These are phyloP conservation scores for Debaryomyces hansenii DNA, from an alignment of 805 yeast genomes.

Conservation along the genomic window DNA sequence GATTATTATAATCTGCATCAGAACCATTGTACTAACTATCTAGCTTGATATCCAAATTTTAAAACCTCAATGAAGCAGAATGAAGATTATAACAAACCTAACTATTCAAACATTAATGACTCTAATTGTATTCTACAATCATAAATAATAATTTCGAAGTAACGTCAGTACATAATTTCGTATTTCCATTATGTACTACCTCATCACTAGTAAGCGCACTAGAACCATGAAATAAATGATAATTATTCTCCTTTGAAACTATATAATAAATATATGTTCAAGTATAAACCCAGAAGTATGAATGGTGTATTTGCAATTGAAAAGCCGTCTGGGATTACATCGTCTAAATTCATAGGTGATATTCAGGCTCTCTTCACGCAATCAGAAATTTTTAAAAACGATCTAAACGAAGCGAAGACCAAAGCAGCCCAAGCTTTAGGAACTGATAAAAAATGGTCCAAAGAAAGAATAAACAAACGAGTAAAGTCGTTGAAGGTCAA, in stretches of 20 bases:
- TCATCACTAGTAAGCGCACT: no score
- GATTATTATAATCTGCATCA: conserved; percentile 2
- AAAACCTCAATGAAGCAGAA: conserved; percentile 10
- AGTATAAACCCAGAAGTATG: conserved; percentile 43
- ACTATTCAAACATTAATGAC: no score
- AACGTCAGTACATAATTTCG: no score
- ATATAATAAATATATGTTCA: conserved; percentile 8
- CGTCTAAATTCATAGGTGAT: conserved; percentile 68
- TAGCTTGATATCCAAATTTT: conserved; percentile 56
- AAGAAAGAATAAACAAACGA: conserved; percentile 51
- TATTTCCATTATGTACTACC: no score
- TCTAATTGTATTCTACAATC: no score
- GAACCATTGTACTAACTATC: conserved; percentile 14
- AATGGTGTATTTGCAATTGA: conserved; percentile 91
- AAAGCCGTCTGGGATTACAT: conserved; percentile 84
- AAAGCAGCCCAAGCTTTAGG: conserved; percentile 42
- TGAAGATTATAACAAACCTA: not conserved
- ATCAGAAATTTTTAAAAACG: conserved; percentile 56
- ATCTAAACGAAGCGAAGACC: conserved; percentile 50
- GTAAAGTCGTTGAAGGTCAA: conserved; percentile 63
- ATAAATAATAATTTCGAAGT: no score
- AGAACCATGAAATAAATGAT: not conserved
- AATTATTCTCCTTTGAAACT: not conserved
- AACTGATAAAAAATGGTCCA: conserved; percentile 39
- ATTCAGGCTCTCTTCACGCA: conserved; percentile 63